Evolutionary conservation across 192 early-diverging fungal genomes (phyloP).

Genomic region (Entomortierella beljakovae): DNA sequence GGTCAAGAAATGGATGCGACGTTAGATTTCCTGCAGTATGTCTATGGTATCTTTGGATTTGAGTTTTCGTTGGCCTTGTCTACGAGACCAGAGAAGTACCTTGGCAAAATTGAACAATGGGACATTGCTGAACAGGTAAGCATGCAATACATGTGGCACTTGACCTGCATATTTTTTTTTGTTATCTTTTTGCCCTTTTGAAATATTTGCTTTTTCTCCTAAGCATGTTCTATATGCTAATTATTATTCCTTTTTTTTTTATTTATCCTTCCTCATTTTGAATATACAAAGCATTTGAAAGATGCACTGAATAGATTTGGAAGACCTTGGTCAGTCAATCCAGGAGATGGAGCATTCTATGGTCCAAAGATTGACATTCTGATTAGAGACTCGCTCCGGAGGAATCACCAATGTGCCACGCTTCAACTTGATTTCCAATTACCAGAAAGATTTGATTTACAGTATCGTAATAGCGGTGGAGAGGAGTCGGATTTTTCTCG

Average conservation of each 20-base stretch:
- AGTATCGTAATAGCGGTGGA: slow-evolving; percentile 80
- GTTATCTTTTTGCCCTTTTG: not conserved
- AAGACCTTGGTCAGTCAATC: slow-evolving; percentile 86
- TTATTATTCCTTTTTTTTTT: not conserved
- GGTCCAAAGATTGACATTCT: slow-evolving; percentile 99
- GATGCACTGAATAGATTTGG: slow-evolving; percentile 85
- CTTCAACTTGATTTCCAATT: slow-evolving; percentile 99
- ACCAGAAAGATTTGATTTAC: slow-evolving; percentile 91
- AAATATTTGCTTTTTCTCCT: not conserved
- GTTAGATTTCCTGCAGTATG: slow-evolving; percentile 89
- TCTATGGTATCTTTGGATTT: slow-evolving; percentile 97
- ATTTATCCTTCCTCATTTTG: too few relatives aligned
- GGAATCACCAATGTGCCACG: slow-evolving; percentile 96
- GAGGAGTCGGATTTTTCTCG: slow-evolving; percentile 68
- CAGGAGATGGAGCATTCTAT: slow-evolving; percentile 98
- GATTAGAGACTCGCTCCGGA: slow-evolving; percentile 91
- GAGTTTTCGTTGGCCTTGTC: slow-evolving; percentile 92
- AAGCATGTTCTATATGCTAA: not conserved
- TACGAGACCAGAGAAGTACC: slow-evolving; percentile 95
- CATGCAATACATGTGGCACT: too few relatives aligned
- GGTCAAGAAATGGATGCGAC: slow-evolving; percentile 83
- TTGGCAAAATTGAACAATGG: slow-evolving; percentile 93
- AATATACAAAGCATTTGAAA: slow-evolving; percentile 59
- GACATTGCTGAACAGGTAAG: slow-evolving; percentile 88
- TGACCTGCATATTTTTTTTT: not conserved